Base-by-base conservation (phyloP, 2,329 filamentous ascomycete species). In the Colletotrichum plurivorum region DNA sequence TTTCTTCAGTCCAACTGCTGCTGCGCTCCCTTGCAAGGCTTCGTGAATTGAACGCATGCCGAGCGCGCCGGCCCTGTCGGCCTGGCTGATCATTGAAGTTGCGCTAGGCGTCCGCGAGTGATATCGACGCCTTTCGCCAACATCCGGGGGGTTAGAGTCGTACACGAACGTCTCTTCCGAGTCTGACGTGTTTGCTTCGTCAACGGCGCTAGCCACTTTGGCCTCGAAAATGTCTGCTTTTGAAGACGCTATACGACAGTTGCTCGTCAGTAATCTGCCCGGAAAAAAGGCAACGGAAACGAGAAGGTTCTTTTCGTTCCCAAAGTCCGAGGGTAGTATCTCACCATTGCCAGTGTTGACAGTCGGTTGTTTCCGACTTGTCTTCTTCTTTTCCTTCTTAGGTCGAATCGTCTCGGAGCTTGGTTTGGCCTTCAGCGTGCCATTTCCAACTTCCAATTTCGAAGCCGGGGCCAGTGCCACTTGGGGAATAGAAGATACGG, bases 81-180 rank as follows among this genome's bases (percentile, higher is more conserved):
- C 84, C 75, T 93, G 90, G 79, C 92, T 94, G 20, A 80, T 86
- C 87, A 92, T 90, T 6, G 95, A 98, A 4, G 95, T 97, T 51
- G 94, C 93, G 80, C 95, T 98, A 7, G 96, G 96, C 1, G 96
- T 99, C 71, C 96, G 90, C 20, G 95, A 98, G 81, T 98, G 95
- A 79, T 95, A 94, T 70, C 94, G 89, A 71, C 90, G 88, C 48
- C 89, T 85, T 62, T 91, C 89, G 56, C 83, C 85, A 57, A 78
- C 80, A 73, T 92, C 90, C 59, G 94, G 93, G 10, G 95, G 96
- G 76, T 99, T 99, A 27, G 96, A 98, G 80, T 99, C 96, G 82
- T 99, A 99, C 16, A 99, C 96, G 80, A 98, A 99, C 0, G 96
- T 98, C 81, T 98, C 96, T 76, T 98, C 96, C 1, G 95, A 98